phyloP scores from a whole-genome alignment of 1,284 basidiomycete species.

The Pseudozyma tsukubaensis region DNA sequence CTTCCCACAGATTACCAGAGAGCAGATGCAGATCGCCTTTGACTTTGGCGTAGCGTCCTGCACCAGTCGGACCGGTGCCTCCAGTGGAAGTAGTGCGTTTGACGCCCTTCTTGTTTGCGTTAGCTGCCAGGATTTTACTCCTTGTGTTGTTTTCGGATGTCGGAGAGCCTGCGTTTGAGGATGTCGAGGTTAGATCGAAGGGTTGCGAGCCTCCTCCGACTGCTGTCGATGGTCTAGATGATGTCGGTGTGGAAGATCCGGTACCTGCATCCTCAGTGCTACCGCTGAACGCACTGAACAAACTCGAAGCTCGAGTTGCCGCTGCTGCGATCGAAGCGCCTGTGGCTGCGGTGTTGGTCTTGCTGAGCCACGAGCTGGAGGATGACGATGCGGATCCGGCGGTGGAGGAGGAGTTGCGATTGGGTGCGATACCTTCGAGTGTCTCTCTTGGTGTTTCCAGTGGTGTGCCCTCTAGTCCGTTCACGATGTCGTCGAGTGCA shows the following conservation, averaged over 20 bases:
- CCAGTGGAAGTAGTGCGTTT: slow-evolving; percentile 26
- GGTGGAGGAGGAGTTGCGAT: slow-evolving; percentile 10
- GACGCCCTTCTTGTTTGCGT: slow-evolving; percentile 36
- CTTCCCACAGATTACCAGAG: slow-evolving; percentile 63
- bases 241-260: slow-evolving; percentile 13
- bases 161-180: slow-evolving; percentile 22
- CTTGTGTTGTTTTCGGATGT: slow-evolving; percentile 40
- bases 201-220: slow-evolving; percentile 51
- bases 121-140: slow-evolving; percentile 42
- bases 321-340: slow-evolving; percentile 15
- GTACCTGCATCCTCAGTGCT: slow-evolving; percentile 16
- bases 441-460: slow-evolving; percentile 67
- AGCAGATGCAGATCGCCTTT: slow-evolving; percentile 61
- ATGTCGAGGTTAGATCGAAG: slow-evolving; percentile 22
- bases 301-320: slow-evolving; percentile 48
- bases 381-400: slow-evolving; percentile 14
- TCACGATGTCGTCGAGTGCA: slow-evolving; percentile 54
- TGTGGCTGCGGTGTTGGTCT: slow-evolving; percentile 16
- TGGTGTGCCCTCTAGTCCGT: slow-evolving; percentile 56
- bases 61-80: slow-evolving; percentile 48
- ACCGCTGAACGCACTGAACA: slow-evolving; percentile 49
- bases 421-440: slow-evolving; percentile 47
- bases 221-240: slow-evolving; percentile 31
- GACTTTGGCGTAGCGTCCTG: slow-evolving; percentile 61
- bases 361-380: slow-evolving; percentile 30